A percentile compares a stretch with the other conserved stretches of the same genome.
These are phyloP conservation scores for Ascochyta viciae-villosae DNA, from an alignment of 2,329 filamentous ascomycete species.

Conservation along the genomic window DNA sequence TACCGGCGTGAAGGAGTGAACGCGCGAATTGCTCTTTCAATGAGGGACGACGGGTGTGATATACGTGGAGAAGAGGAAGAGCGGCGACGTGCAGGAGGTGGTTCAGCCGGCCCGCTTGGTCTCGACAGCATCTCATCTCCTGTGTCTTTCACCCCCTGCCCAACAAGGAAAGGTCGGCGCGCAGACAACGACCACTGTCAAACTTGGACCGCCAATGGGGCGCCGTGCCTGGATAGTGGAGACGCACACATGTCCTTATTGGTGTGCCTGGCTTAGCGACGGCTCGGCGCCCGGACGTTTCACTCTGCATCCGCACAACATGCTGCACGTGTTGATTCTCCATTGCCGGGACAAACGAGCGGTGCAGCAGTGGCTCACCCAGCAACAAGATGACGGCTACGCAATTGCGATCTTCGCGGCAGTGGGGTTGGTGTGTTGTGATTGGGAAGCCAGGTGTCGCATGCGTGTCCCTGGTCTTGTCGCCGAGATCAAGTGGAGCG, in stretches of 20 bases:
- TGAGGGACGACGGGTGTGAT: constrained; percentile 34
- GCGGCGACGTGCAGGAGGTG: constrained; percentile 32
- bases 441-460: constrained; percentile 26
- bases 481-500: constrained; percentile 28
- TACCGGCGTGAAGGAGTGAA: constrained; percentile 50
- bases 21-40: constrained; percentile 41
- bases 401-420: constrained; percentile 40
- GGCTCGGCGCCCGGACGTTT: constrained; percentile 27
- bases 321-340: constrained; percentile 28
- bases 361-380: constrained; percentile 6
- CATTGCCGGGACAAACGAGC: constrained; percentile 20
- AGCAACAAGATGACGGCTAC: constrained; percentile 26
- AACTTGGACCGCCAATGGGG: constrained; percentile 36
- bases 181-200: constrained; percentile 30
- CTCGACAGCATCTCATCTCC: constrained; percentile 37
- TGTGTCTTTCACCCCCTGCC: constrained; percentile 15
- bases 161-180: constrained; percentile 22
- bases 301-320: constrained; percentile 17
- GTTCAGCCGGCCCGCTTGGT: constrained; percentile 28
- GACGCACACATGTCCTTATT: constrained; percentile 25
- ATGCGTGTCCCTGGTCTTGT: constrained; percentile 29
- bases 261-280: constrained; percentile 43
- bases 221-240: constrained; percentile 27
- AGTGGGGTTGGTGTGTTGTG: constrained; percentile 24
- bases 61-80: constrained; percentile 33